Percentiles rank a stretch among this genome's conserved stretches.
These are phyloP conservation scores for Boeremia lycopersici DNA, from an alignment of 2,329 filamentous ascomycete genomes.

Conservation along the genomic window DNA sequence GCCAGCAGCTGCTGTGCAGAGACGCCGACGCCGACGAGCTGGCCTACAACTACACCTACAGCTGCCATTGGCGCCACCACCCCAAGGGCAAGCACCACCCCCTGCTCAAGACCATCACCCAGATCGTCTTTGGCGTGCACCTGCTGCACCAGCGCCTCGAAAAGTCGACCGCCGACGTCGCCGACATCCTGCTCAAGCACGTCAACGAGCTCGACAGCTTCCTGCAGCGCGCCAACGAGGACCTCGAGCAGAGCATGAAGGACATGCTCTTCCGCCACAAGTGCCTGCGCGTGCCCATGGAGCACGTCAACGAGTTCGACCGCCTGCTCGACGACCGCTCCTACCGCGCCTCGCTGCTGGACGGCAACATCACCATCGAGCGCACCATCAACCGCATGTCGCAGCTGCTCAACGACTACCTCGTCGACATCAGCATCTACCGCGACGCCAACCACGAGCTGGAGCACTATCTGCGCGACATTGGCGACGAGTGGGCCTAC, in stretches of 20 bases:
- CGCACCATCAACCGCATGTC: slow-evolving; percentile 84
- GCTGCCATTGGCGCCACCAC: slow-evolving; percentile 76
- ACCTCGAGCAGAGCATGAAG: slow-evolving; percentile 76
- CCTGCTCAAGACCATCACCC: slow-evolving; percentile 85
- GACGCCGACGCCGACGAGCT: slow-evolving; percentile 68
- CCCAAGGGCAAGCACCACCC: slow-evolving; percentile 82
- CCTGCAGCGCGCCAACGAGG: slow-evolving; percentile 82
- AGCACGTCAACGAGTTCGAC: slow-evolving; percentile 82
- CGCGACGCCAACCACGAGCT: slow-evolving; percentile 78
- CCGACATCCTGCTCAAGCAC: slow-evolving; percentile 86
- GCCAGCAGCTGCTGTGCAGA: slow-evolving; percentile 58
- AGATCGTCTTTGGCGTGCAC: slow-evolving; percentile 93
- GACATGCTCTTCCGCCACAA: slow-evolving; percentile 76
- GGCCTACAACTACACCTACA: slow-evolving; percentile 73
- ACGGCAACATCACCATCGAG: slow-evolving; percentile 89
- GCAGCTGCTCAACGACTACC: slow-evolving; percentile 73
- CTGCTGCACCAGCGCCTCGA: slow-evolving; percentile 83
- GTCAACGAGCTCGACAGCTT: slow-evolving; percentile 95
- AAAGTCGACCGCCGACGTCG: slow-evolving; percentile 85
- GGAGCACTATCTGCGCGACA: slow-evolving; percentile 72
- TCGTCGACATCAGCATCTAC: slow-evolving; percentile 80
- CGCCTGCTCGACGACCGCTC: slow-evolving; percentile 82
- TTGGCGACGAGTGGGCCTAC: slow-evolving; percentile 67
- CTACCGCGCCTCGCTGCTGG: slow-evolving; percentile 81
- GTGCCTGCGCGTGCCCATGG: slow-evolving; percentile 80